phyloP scores from a whole-genome alignment of 345 rosid genomes.

The Eucalyptus grandis region DNA sequence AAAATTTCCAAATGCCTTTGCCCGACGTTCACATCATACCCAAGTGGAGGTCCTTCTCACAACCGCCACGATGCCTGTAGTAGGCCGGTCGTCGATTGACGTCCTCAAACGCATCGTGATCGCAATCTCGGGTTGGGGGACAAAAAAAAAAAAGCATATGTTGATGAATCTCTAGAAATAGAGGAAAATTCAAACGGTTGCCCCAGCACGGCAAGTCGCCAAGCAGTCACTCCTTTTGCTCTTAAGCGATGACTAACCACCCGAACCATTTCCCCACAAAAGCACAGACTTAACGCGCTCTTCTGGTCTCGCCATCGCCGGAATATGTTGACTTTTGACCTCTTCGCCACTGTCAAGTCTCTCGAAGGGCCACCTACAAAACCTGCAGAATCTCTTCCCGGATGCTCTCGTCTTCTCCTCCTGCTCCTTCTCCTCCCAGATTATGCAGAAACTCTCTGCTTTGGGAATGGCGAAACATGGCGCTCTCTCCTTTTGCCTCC shows the following conservation, averaged over 20 bases:
- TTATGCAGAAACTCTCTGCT: background rate
- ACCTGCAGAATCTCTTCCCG: background rate
- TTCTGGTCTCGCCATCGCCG: background rate
- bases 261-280: background rate
- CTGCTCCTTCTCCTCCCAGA: background rate
- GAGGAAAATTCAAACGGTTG: background rate
- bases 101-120: background rate
- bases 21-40: background rate
- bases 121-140: background rate
- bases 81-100: background rate
- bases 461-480: background rate
- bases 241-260: background rate
- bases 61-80: rapidly evolving
- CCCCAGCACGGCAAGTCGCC: background rate
- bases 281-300: background rate
- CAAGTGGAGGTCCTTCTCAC: background rate
- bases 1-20: background rate
- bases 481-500: background rate
- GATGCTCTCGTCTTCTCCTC: background rate
- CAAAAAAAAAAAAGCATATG: rapidly evolving
- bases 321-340: background rate
- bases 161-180: background rate
- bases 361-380: background rate
- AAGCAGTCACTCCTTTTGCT: background rate
- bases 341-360: background rate